A percentile compares a stretch with the other conserved stretches of the same genome.
Conservation (phyloP, 1,284 basidiomycete genomes). For the Afroboletus lepidellus region DNA sequence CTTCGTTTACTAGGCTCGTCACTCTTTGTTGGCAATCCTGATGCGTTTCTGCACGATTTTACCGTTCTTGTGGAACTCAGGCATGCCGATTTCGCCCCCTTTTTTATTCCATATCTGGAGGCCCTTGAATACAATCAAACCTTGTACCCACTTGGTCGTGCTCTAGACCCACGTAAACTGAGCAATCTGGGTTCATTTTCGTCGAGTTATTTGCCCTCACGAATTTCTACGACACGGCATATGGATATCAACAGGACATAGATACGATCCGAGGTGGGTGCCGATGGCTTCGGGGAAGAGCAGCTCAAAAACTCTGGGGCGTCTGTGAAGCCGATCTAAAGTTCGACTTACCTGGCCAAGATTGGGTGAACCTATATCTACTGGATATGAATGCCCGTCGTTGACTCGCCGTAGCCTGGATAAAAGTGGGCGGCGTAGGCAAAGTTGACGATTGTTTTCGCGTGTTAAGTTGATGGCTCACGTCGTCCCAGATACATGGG, state of each 20-base stretch:
- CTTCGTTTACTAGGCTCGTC: slow-evolving; percentile 55
- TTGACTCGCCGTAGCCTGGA: slow-evolving; percentile 82
- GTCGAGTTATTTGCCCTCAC: slow-evolving; percentile 77
- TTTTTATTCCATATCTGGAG: slow-evolving; percentile 27
- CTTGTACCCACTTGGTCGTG: slow-evolving; percentile 42
- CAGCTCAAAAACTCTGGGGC: slow-evolving; percentile 79
- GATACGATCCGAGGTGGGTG: slow-evolving; percentile 74
- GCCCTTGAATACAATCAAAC: slow-evolving; percentile 49
- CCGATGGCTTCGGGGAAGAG: slow-evolving; percentile 87
- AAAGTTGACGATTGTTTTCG: slow-evolving; percentile 4
- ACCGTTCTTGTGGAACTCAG: slow-evolving; percentile 80
- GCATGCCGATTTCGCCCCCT: slow-evolving; percentile 63
- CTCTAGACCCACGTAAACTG: slow-evolving; percentile 42
- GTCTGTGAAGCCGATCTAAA: slow-evolving; percentile 84
- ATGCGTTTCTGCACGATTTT: slow-evolving; percentile 67
- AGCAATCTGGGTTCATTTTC: slow-evolving; percentile 46
- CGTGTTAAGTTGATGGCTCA: background rate
- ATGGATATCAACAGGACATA: slow-evolving; percentile 69
- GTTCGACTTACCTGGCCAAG: slow-evolving; percentile 44
- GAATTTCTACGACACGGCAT: slow-evolving; percentile 77
- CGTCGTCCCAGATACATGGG: slow-evolving; percentile 54
- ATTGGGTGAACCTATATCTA: slow-evolving; percentile 9
- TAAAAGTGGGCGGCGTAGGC: slow-evolving; percentile 71
- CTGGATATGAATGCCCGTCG: slow-evolving; percentile 52
- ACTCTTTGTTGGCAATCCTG: slow-evolving; percentile 76